Evolutionary conservation across 2,329 filamentous ascomycete species (phyloP).

Genomic region (Fusarium neocosmosporiellum): DNA sequence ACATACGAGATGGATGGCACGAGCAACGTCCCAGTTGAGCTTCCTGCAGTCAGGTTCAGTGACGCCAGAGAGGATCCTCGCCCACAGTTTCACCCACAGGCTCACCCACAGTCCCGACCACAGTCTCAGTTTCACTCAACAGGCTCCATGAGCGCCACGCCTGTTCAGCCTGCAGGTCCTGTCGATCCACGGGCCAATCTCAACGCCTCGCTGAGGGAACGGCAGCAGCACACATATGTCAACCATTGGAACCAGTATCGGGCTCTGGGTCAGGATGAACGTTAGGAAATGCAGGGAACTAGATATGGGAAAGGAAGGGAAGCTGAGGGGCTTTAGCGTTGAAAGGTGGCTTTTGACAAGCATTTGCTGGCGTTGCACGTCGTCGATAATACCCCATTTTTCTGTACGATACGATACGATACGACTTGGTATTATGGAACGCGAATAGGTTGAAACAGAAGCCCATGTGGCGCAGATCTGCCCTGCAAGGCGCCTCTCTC

Average conservation of each 20-base stretch:
- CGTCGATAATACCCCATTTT: slow-evolving; percentile 37
- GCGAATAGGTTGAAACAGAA: slow-evolving; percentile 32
- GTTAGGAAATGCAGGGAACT: slow-evolving; percentile 2
- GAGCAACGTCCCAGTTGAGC: slow-evolving; percentile 46
- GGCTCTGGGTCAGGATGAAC: slow-evolving; percentile 22
- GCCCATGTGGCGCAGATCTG: slow-evolving; percentile 34
- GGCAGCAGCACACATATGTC: slow-evolving; percentile 46
- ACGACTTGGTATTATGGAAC: slow-evolving; percentile 28
- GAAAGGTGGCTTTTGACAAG: slow-evolving; percentile 19
- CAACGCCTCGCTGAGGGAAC: slow-evolving; percentile 45
- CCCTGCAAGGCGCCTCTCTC: slow-evolving; percentile 22
- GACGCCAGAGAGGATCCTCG: slow-evolving; percentile 10
- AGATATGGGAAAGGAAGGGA: not conserved
- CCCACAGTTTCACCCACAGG: slow-evolving; percentile 3
- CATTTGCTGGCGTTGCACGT: slow-evolving; percentile 39
- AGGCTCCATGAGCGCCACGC: slow-evolving; percentile 2
- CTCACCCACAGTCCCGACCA: not conserved
- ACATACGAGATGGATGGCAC: slow-evolving; percentile 55
- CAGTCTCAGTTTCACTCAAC: slow-evolving; percentile 8
- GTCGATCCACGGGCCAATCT: slow-evolving; percentile 51
- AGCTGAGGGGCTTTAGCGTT: slow-evolving; percentile 1
- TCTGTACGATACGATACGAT: slow-evolving; percentile 24
- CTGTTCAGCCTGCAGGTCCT: slow-evolving; percentile 23
- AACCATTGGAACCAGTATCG: slow-evolving; percentile 54
- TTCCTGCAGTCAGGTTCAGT: slow-evolving; percentile 44